Evolutionary conservation across 148 eudicot genomes (phyloP).

Genomic region (Rhododendron henanense): DNA sequence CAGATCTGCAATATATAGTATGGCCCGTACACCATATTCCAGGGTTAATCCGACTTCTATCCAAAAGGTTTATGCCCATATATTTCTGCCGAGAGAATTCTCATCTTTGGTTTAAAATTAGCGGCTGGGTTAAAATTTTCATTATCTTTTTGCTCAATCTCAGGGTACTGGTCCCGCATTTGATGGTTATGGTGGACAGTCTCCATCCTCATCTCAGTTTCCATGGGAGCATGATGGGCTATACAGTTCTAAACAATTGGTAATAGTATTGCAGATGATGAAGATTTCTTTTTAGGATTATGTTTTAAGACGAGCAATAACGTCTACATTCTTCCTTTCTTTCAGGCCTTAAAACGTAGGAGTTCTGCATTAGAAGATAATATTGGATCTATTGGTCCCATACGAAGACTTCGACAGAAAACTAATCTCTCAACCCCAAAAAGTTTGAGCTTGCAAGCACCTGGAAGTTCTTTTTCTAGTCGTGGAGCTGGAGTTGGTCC

Average conservation of each 20-base stretch:
- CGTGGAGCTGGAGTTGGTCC: constrained; percentile 32
- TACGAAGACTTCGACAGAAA: constrained; percentile 90
- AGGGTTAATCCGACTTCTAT: constrained; percentile 40
- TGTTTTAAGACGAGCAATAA: background rate
- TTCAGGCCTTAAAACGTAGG: constrained; percentile 77
- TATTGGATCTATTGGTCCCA: constrained; percentile 74
- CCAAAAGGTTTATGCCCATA: constrained; percentile 32
- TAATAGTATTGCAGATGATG: constrained; percentile 11
- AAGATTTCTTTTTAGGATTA: background rate
- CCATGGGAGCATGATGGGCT: constrained; percentile 30
- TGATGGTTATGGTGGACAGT: constrained; percentile 25
- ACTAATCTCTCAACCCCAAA: constrained; percentile 61
- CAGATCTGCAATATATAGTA: constrained; percentile 73
- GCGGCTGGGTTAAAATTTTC: background rate
- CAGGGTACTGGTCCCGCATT: constrained; percentile 38
- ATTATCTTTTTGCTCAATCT: background rate
- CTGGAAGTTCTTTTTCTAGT: constrained; percentile 24
- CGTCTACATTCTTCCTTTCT: constrained; percentile 2
- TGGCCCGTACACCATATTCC: constrained; percentile 88
- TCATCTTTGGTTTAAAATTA: background rate
- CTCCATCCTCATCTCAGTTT: constrained; percentile 32
- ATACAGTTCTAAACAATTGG: constrained; percentile 42
- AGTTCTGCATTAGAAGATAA: constrained; percentile 72
- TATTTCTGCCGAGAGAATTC: background rate
- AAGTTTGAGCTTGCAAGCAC: constrained; percentile 26